Evolutionary conservation across 495 filamentous ascomycete species (phyloP).

Genomic region (Aspergillus hancockii): DNA sequence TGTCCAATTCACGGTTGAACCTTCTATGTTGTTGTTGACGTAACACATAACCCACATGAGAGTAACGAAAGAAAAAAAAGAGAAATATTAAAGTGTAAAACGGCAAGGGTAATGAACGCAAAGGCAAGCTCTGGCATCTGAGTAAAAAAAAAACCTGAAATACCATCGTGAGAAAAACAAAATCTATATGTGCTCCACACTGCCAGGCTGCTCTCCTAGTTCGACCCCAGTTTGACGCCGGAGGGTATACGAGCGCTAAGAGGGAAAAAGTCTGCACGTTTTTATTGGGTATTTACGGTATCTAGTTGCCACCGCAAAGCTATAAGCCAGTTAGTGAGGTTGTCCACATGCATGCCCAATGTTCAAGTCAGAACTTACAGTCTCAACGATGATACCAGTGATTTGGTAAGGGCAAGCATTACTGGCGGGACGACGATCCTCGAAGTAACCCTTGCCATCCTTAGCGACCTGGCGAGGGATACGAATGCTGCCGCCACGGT

Average conservation of each 20-base stretch:
- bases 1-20: conserved; percentile 21
- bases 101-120: conserved; percentile 28
- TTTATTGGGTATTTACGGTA: conserved; percentile 17
- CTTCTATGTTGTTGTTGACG: conserved; percentile 31
- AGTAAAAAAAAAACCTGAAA: conserved; percentile 19
- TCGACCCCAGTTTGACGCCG: conserved; percentile 46
- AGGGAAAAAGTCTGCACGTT: conserved; percentile 36
- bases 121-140: conserved; percentile 27
- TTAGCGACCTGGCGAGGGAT: conserved; percentile 87
- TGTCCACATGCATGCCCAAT: background rate
- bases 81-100: conserved; percentile 27
- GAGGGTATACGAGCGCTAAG: conserved; percentile 53
- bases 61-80: conserved; percentile 9
- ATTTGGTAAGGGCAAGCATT: conserved; percentile 98
- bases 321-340: conserved; percentile 14
- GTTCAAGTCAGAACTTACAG: conserved; percentile 33
- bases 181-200: conserved; percentile 40
- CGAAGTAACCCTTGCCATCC: conserved; percentile 97
- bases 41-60: conserved; percentile 34
- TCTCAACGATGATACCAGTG: conserved; percentile 89
- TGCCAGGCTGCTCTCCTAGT: conserved; percentile 45
- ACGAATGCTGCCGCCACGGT: conserved; percentile 92
- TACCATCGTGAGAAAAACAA: conserved; percentile 23
- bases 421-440: conserved; percentile 91
- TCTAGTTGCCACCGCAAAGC: conserved; percentile 49